These are phyloP conservation scores for Astrephomene gubernaculifera DNA, from an alignment of 139 green algal genomes.

Conservation along the genomic window DNA sequence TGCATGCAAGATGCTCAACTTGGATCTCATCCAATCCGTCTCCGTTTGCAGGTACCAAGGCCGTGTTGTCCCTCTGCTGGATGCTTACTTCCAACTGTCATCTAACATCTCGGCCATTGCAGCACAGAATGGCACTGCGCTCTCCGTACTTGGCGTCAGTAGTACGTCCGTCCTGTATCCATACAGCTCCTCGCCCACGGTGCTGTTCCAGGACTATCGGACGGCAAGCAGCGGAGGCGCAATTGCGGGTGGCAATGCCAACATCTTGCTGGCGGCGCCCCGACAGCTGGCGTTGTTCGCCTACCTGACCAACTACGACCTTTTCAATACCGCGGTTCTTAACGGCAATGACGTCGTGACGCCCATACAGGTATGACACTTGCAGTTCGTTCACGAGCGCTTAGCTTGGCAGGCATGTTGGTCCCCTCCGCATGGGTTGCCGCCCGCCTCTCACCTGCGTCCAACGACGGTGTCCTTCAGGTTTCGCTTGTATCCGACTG, in stretches of 20 bases:
- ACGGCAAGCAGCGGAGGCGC: neutral
- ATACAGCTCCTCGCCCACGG: neutral
- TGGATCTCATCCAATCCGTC: no score
- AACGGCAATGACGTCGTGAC: slow-evolving; percentile 23
- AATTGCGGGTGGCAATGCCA: neutral
- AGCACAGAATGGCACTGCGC: no score
- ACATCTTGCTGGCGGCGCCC: neutral
- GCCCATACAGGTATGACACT: neutral
- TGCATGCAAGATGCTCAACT: no score
- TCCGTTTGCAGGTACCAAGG: slow-evolving; percentile 34
- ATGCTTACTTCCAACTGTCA: slow-evolving; percentile 41
- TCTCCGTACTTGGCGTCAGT: neutral
- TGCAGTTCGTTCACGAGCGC: no score
- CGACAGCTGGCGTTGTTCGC: slow-evolving; percentile 42
- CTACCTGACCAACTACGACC: slow-evolving; percentile 42
- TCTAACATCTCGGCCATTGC: no score
- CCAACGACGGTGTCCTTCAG: no score
- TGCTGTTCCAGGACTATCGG: slow-evolving; percentile 2
- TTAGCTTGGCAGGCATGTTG: no score
- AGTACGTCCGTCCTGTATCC: neutral
- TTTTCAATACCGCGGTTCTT: slow-evolving; percentile 62
- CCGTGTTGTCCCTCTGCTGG: slow-evolving; percentile 11
- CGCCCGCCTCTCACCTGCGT: no score
- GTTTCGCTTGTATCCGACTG: slow-evolving; percentile 2
- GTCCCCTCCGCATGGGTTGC: no score